Percentiles rank a stretch among this genome's conserved stretches.
Conservation (phyloP, 2,329 filamentous ascomycete species). For the Microcyclosporella mali region DNA sequence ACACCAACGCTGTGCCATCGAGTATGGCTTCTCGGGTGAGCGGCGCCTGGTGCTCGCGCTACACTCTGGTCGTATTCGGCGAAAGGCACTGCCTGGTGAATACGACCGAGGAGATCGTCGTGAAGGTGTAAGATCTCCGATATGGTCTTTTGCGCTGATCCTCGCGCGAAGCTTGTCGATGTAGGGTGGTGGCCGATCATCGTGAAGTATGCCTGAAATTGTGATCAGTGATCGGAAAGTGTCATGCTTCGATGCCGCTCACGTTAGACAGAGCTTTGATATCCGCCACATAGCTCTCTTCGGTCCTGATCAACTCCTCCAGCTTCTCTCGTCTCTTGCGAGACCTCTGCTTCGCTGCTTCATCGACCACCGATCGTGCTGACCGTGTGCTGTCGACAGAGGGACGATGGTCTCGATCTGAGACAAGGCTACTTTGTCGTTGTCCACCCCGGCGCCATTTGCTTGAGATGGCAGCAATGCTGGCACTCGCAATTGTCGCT, state of each 20-base stretch:
- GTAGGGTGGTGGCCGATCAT: slow-evolving; percentile 27
- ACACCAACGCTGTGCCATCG: slow-evolving; percentile 46
- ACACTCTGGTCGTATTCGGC: slow-evolving; percentile 44
- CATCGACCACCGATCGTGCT: slow-evolving; percentile 50
- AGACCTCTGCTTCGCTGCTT: slow-evolving; percentile 63
- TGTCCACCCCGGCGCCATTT: slow-evolving; percentile 56
- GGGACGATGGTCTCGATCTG: slow-evolving; percentile 59
- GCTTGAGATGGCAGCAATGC: slow-evolving; percentile 55
- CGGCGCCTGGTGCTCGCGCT: slow-evolving; percentile 7
- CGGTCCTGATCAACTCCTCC: slow-evolving; percentile 78
- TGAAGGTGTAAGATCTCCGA: slow-evolving; percentile 77
- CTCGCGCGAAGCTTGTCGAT: slow-evolving; percentile 22
- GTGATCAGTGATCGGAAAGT: not conserved
- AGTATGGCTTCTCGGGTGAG: slow-evolving; percentile 37
- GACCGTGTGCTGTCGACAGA: slow-evolving; percentile 50
- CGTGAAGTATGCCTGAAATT: slow-evolving; percentile 39
- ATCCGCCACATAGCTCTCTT: slow-evolving; percentile 83
- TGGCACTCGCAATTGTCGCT: slow-evolving; percentile 67
- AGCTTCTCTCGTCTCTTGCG: slow-evolving; percentile 71
- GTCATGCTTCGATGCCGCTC: slow-evolving; percentile 27
- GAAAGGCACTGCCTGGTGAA: slow-evolving; percentile 65
- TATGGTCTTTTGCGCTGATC: slow-evolving; percentile 27
- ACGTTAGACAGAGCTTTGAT: slow-evolving; percentile 82
- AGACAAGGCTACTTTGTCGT: slow-evolving; percentile 49
- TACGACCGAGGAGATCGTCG: slow-evolving; percentile 68